phyloP scores from a whole-genome alignment of 2,329 filamentous ascomycete species.

The Rhexocercosporidium sp. region DNA sequence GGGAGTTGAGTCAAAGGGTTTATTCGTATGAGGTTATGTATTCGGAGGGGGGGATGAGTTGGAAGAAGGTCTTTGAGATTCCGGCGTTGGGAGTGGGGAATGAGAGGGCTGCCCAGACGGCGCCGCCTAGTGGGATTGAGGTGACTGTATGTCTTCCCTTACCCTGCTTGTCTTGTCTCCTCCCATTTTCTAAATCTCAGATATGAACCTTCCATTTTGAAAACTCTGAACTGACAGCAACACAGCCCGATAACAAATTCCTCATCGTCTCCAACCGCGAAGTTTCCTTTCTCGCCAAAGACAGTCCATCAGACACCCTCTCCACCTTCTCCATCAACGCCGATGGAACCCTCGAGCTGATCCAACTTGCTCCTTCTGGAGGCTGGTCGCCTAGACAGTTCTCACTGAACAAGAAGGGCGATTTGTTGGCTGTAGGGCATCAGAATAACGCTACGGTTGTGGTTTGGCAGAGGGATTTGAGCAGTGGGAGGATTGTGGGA shows the following conservation, averaged over 20 bases:
- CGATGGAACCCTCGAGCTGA: slow-evolving; percentile 46
- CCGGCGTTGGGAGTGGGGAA: slow-evolving; percentile 19
- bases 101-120: slow-evolving; percentile 15
- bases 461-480: slow-evolving; percentile 46
- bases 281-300: slow-evolving; percentile 17
- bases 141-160: slow-evolving; percentile 15
- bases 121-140: slow-evolving; percentile 18
- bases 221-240: background rate
- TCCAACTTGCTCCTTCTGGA: slow-evolving; percentile 50
- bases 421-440: slow-evolving; percentile 49
- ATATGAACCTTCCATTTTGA: no score
- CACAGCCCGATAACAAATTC: slow-evolving; percentile 25
- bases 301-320: slow-evolving; percentile 45
- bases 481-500: slow-evolving; percentile 46
- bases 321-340: slow-evolving; percentile 45
- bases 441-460: slow-evolving; percentile 47
- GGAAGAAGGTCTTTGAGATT: slow-evolving; percentile 21
- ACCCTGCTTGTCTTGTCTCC: background rate
- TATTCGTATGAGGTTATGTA: slow-evolving; percentile 38
- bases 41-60: slow-evolving; percentile 1
- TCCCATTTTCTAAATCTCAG: background rate
- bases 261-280: slow-evolving; percentile 28
- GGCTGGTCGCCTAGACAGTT: slow-evolving; percentile 52
- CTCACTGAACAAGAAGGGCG: slow-evolving; percentile 48
- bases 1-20: slow-evolving; percentile 51